Evolutionary conservation across 1,139 yeast species (phyloP).

Genomic region (Kluyveromyces sp.): DNA sequence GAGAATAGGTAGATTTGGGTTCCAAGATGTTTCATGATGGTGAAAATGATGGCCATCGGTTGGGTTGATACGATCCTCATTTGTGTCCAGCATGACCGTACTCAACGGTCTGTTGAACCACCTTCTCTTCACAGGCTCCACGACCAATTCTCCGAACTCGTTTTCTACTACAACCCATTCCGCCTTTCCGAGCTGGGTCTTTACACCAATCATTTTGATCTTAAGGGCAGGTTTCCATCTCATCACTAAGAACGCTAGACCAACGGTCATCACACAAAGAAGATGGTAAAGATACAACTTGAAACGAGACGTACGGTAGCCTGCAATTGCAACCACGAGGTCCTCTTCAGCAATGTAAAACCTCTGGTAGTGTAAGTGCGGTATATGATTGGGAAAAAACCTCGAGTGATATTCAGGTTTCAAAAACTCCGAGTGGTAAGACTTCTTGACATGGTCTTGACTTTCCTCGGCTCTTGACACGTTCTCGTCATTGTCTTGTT

Average conservation of each 20-base stretch:
- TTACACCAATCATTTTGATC: constrained; percentile 59
- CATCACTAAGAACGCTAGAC: constrained; percentile 62
- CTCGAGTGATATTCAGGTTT: constrained; percentile 36
- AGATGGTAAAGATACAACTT: constrained; percentile 45
- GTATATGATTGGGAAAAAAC: constrained; percentile 39
- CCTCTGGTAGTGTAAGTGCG: constrained; percentile 54
- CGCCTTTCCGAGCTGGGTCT: constrained; percentile 66
- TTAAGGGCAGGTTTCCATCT: constrained; percentile 83
- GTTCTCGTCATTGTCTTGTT: constrained; percentile 25
- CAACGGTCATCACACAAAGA: constrained; percentile 54
- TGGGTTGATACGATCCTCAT: constrained; percentile 7
- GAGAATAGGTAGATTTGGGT: constrained; percentile 51
- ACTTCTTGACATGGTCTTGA: constrained; percentile 17
- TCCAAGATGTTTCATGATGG: constrained; percentile 25
- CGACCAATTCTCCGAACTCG: constrained; percentile 79
- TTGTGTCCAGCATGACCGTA: constrained; percentile 42
- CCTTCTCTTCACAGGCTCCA: constrained; percentile 47
- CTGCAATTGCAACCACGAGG: constrained; percentile 88
- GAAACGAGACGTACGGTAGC: constrained; percentile 53
- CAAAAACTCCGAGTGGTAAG: constrained; percentile 27
- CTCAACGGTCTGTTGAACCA: constrained; percentile 70
- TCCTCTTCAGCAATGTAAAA: constrained; percentile 95
- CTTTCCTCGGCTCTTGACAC: constrained; percentile 22
- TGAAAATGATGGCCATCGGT: constrained; percentile 15
- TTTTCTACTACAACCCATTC: constrained; percentile 94